A percentile compares a stretch with the other conserved stretches of the same genome.
phyloP scores from a whole-genome alignment of 192 early-diverging fungal genomes.

The Backusella psychrophila region DNA sequence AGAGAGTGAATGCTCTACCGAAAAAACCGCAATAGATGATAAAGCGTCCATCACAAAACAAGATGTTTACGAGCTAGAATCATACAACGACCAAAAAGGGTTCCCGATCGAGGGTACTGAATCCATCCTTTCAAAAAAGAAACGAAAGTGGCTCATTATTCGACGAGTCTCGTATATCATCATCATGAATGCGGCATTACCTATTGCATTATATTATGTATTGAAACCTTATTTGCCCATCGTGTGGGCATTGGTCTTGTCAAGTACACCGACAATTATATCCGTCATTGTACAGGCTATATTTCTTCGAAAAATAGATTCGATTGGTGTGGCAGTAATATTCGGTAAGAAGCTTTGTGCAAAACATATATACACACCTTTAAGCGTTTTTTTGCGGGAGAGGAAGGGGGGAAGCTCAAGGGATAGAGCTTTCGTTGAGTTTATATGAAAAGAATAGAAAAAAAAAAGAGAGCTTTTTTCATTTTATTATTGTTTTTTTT shows the following conservation, averaged over 20 bases:
- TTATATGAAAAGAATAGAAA: background rate
- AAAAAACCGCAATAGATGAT: background rate
- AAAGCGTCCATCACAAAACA: background rate
- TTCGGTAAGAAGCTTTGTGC: conserved; percentile 22
- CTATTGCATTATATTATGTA: conserved; percentile 34
- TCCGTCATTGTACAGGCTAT: conserved; percentile 30
- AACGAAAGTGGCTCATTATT: conserved; percentile 12
- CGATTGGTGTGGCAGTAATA: conserved; percentile 31
- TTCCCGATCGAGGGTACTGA: background rate
- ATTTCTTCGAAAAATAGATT: conserved; percentile 24
- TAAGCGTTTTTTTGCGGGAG: background rate
- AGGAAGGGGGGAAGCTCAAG: background rate
- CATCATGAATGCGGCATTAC: conserved; percentile 27
- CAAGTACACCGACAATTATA: conserved; percentile 41
- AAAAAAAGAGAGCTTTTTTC: background rate
- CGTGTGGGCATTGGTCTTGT: conserved; percentile 41
- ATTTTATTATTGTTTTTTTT: too few relatives aligned
- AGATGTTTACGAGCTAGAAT: background rate
- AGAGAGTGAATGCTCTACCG: background rate
- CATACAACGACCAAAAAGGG: background rate
- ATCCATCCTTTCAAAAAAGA: background rate
- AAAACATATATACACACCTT: background rate
- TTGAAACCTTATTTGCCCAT: conserved; percentile 37
- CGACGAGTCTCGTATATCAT: conserved; percentile 19
- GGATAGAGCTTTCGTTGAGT: background rate